These are phyloP conservation scores for Linnemannia elongata DNA, from an alignment of 192 early-diverging fungal species.

Conservation along the genomic window DNA sequence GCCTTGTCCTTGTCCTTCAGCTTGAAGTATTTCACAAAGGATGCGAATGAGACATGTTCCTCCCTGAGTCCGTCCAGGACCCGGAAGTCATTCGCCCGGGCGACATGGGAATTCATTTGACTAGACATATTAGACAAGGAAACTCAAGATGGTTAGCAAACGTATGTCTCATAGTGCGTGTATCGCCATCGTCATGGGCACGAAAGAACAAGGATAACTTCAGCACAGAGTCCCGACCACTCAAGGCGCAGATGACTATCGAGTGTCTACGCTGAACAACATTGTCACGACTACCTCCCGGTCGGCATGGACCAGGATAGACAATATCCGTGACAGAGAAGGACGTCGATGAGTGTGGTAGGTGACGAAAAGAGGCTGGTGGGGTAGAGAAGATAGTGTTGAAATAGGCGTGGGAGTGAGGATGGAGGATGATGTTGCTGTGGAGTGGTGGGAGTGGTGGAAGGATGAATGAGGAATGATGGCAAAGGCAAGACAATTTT, in stretches of 20 bases:
- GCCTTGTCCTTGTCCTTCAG: neutral
- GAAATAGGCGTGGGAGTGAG: too few relatives aligned
- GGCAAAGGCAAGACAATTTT: too few relatives aligned
- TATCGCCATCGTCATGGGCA: neutral
- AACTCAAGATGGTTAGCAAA: neutral
- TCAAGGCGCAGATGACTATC: neutral
- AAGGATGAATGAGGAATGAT: too few relatives aligned
- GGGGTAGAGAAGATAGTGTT: too few relatives aligned
- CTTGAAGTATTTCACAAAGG: neutral
- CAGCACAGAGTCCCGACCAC: constrained; percentile 10
- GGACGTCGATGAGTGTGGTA: too few relatives aligned
- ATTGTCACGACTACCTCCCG: constrained; percentile 12
- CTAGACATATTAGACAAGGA: neutral
- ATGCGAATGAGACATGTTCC: neutral
- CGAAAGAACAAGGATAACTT: neutral
- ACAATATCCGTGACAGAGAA: constrained; percentile 4
- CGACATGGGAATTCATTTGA: neutral
- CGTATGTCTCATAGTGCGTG: neutral
- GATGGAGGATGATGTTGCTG: too few relatives aligned
- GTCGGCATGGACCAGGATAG: constrained; percentile 14
- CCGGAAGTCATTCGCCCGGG: neutral
- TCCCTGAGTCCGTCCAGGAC: neutral
- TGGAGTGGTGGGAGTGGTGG: too few relatives aligned
- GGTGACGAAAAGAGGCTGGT: too few relatives aligned
- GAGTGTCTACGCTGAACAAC: constrained; percentile 13